A percentile compares a stretch with the other conserved stretches of the same genome.
phyloP scores from a whole-genome alignment of 345 rosid genomes.

The Adansonia digitata region DNA sequence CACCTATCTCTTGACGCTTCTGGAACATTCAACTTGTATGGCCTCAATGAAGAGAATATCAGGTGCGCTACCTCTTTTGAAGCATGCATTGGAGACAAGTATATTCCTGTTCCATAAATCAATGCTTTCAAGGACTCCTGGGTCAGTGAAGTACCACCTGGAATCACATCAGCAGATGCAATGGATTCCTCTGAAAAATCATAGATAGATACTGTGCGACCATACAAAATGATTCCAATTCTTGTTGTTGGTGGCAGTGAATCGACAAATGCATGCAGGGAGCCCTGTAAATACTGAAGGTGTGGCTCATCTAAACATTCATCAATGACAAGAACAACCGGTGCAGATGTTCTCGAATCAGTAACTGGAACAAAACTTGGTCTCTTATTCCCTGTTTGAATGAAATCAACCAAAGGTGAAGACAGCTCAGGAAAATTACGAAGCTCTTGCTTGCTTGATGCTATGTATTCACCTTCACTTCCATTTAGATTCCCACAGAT shows the following conservation, averaged over 20 bases:
- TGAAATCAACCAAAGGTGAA: constrained; percentile 74
- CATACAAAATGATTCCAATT: constrained; percentile 79
- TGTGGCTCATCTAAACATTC: constrained; percentile 96
- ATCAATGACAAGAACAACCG: constrained; percentile 83
- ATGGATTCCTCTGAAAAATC: constrained; percentile 89
- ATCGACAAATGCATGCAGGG: constrained; percentile 93
- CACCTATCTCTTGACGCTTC: constrained; percentile 89
- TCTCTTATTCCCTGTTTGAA: constrained; percentile 80
- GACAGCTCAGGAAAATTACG: constrained; percentile 69
- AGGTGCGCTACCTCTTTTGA: constrained; percentile 87
- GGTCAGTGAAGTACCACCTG: constrained; percentile 77
- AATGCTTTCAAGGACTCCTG: constrained; percentile 73
- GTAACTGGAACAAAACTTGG: constrained; percentile 84
- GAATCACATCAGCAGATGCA: constrained; percentile 96
- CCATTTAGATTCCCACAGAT: constrained; percentile 68
- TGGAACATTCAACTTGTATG: constrained; percentile 60
- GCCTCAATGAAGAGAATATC: constrained; percentile 87
- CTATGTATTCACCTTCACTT: constrained; percentile 83
- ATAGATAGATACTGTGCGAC: constrained; percentile 79
- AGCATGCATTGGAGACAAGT: constrained; percentile 92
- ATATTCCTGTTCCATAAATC: constrained; percentile 90
- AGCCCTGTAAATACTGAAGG: constrained; percentile 92
- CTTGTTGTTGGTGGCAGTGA: constrained; percentile 72
- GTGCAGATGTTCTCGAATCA: constrained; percentile 83
- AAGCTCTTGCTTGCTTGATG: constrained; percentile 70